A percentile compares a stretch with the other conserved stretches of the same genome.
Conservation (phyloP, 306 rosid species). For the Cercis canadensis region DNA sequence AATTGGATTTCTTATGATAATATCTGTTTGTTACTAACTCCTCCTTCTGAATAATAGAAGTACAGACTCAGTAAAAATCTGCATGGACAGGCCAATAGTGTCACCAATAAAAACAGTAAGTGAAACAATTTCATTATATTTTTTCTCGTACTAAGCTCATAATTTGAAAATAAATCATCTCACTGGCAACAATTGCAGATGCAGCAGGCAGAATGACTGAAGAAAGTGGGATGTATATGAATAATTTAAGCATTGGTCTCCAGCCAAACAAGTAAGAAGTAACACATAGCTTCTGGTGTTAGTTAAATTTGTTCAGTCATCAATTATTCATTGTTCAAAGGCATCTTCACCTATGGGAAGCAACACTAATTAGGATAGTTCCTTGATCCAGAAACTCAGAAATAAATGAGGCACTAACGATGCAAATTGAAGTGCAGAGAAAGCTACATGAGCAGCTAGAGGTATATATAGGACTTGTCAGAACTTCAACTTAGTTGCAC, state of each 20-base stretch:
- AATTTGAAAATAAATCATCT: slow-evolving; percentile 28
- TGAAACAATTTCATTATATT: not conserved
- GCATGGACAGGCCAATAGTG: slow-evolving; percentile 65
- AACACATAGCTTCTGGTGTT: slow-evolving; percentile 12
- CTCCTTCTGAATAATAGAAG: slow-evolving; percentile 56
- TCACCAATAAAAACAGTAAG: slow-evolving; percentile 63
- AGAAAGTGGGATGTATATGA: slow-evolving; percentile 60
- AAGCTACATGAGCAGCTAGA: slow-evolving; percentile 88
- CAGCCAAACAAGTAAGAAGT: slow-evolving; percentile 71
- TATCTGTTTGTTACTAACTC: slow-evolving; percentile 14
- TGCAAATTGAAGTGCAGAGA: slow-evolving; percentile 93
- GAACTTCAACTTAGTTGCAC: slow-evolving; percentile 4
- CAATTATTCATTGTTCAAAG: slow-evolving; percentile 15
- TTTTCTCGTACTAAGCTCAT: not conserved
- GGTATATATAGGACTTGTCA: slow-evolving; percentile 54
- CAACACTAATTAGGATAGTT: slow-evolving; percentile 33
- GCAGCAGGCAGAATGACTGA: slow-evolving; percentile 55
- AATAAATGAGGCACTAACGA: slow-evolving; percentile 72
- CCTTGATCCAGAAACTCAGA: slow-evolving; percentile 60
- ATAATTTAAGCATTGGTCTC: slow-evolving; percentile 57
- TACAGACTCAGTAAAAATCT: slow-evolving; percentile 81
- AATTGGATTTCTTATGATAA: not conserved
- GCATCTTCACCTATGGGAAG: slow-evolving; percentile 1
- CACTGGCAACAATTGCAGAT: slow-evolving; percentile 38
- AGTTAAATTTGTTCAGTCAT: slow-evolving; percentile 4